These are phyloP conservation scores for Trichaptum fuscoviolaceum DNA, from an alignment of 768 basidiomycete genomes.

Conservation along the genomic window DNA sequence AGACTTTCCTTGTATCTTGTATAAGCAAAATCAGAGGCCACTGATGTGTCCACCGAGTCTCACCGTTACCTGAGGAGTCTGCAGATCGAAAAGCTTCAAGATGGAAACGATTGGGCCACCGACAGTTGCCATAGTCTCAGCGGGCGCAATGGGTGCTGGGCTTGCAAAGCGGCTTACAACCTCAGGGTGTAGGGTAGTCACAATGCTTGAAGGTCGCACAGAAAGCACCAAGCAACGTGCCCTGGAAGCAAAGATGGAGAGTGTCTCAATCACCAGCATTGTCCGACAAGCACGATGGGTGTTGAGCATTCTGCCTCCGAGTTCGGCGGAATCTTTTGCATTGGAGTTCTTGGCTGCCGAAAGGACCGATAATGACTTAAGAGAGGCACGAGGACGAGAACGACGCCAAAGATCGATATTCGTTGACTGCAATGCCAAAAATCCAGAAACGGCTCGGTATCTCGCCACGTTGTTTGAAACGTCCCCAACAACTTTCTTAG, in stretches of 20 bases:
- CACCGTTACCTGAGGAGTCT: not conserved
- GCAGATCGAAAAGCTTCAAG: not conserved
- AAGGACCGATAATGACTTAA: conserved; percentile 14
- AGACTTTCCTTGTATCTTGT: too few species aligned
- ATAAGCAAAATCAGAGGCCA: too few species aligned
- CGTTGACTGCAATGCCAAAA: conserved; percentile 57
- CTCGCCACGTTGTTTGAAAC: conserved; percentile 42
- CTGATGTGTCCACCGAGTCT: too few species aligned
- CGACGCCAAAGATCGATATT: conserved; percentile 25
- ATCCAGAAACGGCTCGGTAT: conserved; percentile 40
- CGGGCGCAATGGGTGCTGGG: conserved; percentile 57
- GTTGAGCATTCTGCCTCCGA: conserved; percentile 55
- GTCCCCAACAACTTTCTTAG: conserved; percentile 40
- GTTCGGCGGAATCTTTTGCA: conserved; percentile 18
- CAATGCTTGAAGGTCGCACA: conserved; percentile 49
- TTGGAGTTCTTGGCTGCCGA: conserved; percentile 7
- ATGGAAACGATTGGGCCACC: not conserved
- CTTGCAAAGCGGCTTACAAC: conserved; percentile 42
- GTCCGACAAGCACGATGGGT: conserved; percentile 37
- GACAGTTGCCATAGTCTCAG: conserved; percentile 42
- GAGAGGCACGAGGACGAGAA: conserved; percentile 19
- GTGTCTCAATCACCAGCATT: conserved; percentile 34
- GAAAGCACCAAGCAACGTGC: conserved; percentile 45
- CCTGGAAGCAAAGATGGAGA: conserved; percentile 43
- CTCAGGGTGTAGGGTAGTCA: conserved; percentile 49